Evolutionary conservation across 176 grass and related monocot species (phyloP), one percentile per base, ranked within the genome.

Genomic region (Areca catechu): DNA sequence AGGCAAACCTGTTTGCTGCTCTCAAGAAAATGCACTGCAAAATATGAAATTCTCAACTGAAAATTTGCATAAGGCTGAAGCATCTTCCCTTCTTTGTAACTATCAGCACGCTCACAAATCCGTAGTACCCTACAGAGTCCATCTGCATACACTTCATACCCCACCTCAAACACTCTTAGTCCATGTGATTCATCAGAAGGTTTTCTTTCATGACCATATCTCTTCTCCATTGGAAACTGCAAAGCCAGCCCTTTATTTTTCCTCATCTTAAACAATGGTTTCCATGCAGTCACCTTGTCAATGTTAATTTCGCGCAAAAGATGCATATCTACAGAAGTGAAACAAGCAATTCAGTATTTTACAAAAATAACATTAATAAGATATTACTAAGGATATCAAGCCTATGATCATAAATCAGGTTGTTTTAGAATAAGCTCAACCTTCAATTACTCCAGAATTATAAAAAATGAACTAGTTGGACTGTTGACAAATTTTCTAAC

Each of bases 71-170:
- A 61, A 55, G 73, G 61, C 24, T 29, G 20, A 71, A 62, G 77
- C 51, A 80, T 77, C 67, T 87, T 83, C 15, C 81, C 88, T 18
- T 19, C 30, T 75, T 78, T 86, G 50, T 66, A 70, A 65, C 65
- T 71, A 37, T 80, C 63, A 51, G 51, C 25, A 57, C 53, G 67
- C 64, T 87, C 79, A 75, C 76, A 81, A 68, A 93, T 78, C 49
- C 76, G 72, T 57, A 93, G 51, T 67, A 93, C 80, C 76, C 88
- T 87, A 64, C 76, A 69, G 70, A 83, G 76, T 73, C 88, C 83
- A 74, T 93, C 83, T 14, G 84, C 80, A 81, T 93, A 86, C 34
- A 93, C 88, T 76, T 93, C 88, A 51, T 93, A 93, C 12, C 88
- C 88, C 72, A 87, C 62, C 69, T 78, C 83, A 72, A 78, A 79